phyloP scores from a whole-genome alignment of 2,329 filamentous ascomycete species.

The Alternaria brassicae region DNA sequence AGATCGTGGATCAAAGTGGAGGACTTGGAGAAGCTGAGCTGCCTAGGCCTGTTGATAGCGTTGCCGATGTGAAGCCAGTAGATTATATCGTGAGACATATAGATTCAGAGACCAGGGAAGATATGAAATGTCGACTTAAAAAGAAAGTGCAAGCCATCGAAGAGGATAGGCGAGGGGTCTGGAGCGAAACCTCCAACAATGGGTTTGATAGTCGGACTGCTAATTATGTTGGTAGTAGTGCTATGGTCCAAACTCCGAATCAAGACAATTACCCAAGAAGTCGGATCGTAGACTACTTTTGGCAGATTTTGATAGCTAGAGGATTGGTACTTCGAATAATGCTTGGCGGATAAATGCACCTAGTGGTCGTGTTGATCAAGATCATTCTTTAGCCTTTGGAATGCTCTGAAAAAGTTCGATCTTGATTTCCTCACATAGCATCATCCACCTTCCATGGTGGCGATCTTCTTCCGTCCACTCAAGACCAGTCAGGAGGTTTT shows the following conservation, averaged over 20 bases:
- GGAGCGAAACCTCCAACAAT: slow-evolving; percentile 59
- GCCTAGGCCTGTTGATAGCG: slow-evolving; percentile 55
- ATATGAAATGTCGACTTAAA: slow-evolving; percentile 60
- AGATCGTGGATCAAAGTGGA: slow-evolving; percentile 47
- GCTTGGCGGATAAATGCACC: not conserved
- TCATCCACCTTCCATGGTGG: too few species aligned
- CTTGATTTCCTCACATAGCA: too few species aligned
- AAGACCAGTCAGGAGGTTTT: slow-evolving; percentile 18
- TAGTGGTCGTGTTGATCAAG: not conserved
- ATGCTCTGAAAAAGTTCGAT: too few species aligned
- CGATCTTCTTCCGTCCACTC: slow-evolving; percentile 13
- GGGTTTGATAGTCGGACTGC: slow-evolving; percentile 22
- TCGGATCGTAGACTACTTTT: not conserved
- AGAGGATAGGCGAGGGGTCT: slow-evolving; percentile 55
- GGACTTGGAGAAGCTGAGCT: slow-evolving; percentile 57
- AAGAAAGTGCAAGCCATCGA: slow-evolving; percentile 57
- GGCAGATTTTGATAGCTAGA: not conserved
- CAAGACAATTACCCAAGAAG: not conserved
- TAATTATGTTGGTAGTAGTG: slow-evolving; percentile 3
- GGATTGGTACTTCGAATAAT: not conserved
- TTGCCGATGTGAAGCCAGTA: slow-evolving; percentile 58
- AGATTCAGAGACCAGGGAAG: slow-evolving; percentile 60
- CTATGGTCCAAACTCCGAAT: not conserved
- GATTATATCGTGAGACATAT: slow-evolving; percentile 57
- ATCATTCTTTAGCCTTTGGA: too few species aligned